Percentiles rank a stretch among this genome's conserved stretches.
These are phyloP conservation scores for Syncephalastrum racemosum DNA, from an alignment of 371 early-diverging fungal genomes.

Conservation along the genomic window DNA sequence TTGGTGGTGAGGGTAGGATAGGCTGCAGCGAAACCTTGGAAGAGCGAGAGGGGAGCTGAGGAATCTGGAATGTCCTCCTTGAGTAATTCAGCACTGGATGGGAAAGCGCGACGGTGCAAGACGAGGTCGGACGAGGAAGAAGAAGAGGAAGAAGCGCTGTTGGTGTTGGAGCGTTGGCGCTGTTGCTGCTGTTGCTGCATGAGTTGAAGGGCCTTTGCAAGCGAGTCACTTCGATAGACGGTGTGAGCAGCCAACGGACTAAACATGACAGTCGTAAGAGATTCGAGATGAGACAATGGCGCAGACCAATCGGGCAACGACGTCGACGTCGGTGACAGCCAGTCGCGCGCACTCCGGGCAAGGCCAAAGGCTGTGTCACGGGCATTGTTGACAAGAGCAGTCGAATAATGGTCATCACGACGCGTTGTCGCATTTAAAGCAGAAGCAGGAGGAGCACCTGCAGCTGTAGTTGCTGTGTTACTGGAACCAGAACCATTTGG, in stretches of 20 bases:
- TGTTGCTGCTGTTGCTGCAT: slow-evolving; percentile 46
- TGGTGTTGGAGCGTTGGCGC: slow-evolving; percentile 3
- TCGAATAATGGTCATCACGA: slow-evolving; percentile 10
- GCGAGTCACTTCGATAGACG: slow-evolving; percentile 45
- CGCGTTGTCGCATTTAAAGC: background rate
- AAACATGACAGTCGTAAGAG: slow-evolving; percentile 49
- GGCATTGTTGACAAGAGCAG: slow-evolving; percentile 23
- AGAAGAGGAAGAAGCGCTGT: slow-evolving; percentile 8
- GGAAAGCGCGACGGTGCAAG: slow-evolving; percentile 33
- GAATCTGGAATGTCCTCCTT: slow-evolving; percentile 63
- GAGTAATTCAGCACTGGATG: slow-evolving; percentile 47
- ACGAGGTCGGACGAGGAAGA: slow-evolving; percentile 21
- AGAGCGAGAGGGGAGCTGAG: slow-evolving; percentile 52
- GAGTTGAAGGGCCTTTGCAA: slow-evolving; percentile 44
- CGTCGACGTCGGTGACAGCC: slow-evolving; percentile 28
- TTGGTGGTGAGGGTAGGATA: slow-evolving; percentile 48
- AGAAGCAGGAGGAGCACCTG: background rate
- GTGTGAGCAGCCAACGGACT: slow-evolving; percentile 49
- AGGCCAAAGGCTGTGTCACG: slow-evolving; percentile 31
- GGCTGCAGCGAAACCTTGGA: slow-evolving; percentile 63
- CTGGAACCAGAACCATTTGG: too few relatives aligned
- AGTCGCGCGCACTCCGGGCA: slow-evolving; percentile 35
- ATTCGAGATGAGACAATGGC: slow-evolving; percentile 40
- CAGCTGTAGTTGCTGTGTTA: background rate
- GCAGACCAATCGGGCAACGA: slow-evolving; percentile 30